phyloP scores from a whole-genome alignment of 306 rosid species.

The Clitoria ternatea region DNA sequence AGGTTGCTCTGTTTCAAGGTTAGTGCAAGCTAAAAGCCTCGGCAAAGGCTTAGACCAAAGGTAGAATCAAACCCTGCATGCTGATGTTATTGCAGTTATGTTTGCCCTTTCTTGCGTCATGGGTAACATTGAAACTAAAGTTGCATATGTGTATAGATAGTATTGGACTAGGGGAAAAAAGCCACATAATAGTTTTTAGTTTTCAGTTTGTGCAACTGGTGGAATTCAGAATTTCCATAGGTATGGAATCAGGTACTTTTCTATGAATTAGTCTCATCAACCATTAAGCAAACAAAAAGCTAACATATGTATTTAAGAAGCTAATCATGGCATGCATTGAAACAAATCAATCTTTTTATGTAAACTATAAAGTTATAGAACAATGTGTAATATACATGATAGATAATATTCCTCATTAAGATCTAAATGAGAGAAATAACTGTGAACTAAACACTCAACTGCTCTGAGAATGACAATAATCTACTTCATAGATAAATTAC shows the following conservation, averaged over 20 bases:
- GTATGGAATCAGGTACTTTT: neutral
- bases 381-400: neutral
- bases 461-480: neutral
- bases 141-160: neutral
- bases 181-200: neutral
- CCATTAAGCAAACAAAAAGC: neutral
- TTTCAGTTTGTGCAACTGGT: neutral
- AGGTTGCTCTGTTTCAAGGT: neutral
- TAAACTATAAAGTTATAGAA: neutral
- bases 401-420: conserved; percentile 17
- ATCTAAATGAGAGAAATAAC: neutral
- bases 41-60: neutral
- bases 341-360: conserved; percentile 1
- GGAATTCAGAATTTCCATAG: neutral
- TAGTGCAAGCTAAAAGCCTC: conserved; percentile 7
- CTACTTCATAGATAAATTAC: neutral
- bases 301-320: conserved; percentile 2
- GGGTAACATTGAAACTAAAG: neutral
- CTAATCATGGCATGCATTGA: neutral
- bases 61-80: neutral
- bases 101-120: neutral
- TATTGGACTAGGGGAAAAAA: neutral
- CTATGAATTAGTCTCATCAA: neutral
- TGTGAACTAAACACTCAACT: neutral
- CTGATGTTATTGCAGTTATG: neutral